These are phyloP conservation scores for Micractinium sp. DNA, from an alignment of 139 green algal species.

Conservation along the genomic window DNA sequence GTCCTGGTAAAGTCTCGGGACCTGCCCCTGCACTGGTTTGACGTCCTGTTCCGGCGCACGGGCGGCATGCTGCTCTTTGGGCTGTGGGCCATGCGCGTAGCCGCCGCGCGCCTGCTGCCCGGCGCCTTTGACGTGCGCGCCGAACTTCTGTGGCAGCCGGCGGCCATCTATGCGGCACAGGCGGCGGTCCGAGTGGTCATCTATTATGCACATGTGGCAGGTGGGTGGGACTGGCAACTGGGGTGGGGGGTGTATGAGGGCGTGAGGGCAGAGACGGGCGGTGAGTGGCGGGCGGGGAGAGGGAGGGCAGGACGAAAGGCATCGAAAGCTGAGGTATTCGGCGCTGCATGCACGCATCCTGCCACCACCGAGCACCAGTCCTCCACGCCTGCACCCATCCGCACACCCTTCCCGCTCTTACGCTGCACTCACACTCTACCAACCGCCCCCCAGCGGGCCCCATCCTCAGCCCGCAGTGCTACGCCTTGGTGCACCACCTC, in stretches of 20 bases:
- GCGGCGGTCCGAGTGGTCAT: neutral
- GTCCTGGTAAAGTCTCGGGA: slow-evolving; percentile 16
- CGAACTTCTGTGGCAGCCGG: slow-evolving; percentile 9
- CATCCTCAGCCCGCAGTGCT: too few species aligned
- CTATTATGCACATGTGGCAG: slow-evolving; percentile 31
- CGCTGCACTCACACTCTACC: too few species aligned
- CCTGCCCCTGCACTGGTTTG: slow-evolving; percentile 39
- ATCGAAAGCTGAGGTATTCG: neutral
- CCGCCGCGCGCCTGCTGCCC: neutral
- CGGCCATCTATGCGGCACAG: slow-evolving; percentile 24
- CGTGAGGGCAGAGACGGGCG: neutral
- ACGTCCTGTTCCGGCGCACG: slow-evolving; percentile 15
- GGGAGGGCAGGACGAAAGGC: neutral
- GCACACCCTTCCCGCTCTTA: neutral
- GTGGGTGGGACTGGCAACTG: neutral
- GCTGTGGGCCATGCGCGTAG: slow-evolving; percentile 10
- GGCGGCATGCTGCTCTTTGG: slow-evolving; percentile 21
- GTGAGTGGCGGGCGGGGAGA: too few species aligned
- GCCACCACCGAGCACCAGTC: too few species aligned
- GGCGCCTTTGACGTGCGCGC: neutral
- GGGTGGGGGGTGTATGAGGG: neutral
- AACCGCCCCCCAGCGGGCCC: too few species aligned
- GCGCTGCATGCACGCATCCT: neutral
- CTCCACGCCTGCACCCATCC: too few species aligned
- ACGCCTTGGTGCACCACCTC: neutral